phyloP scores from a whole-genome alignment of 2,329 filamentous ascomycete species.

The Aurifilum marmelostoma region DNA sequence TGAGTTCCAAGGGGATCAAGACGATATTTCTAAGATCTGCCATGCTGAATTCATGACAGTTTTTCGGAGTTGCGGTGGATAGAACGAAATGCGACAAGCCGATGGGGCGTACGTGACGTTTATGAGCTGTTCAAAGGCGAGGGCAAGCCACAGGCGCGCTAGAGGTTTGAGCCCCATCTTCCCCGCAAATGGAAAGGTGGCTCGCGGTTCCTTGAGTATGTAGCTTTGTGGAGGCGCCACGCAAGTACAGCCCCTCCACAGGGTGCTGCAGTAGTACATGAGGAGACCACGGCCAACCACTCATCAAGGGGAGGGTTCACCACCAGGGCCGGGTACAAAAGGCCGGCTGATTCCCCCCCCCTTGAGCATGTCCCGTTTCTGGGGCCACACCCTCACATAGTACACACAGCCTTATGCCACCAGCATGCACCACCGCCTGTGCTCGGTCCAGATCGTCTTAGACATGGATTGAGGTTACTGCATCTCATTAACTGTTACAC shows the following conservation, averaged over 20 bases:
- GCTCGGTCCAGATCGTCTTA: neutral
- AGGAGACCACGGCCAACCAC: neutral
- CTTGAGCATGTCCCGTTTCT: neutral
- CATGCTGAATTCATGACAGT: neutral
- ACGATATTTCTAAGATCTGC: too few relatives aligned
- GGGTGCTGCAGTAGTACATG: neutral
- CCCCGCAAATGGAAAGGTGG: constrained; percentile 4
- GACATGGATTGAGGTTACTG: neutral
- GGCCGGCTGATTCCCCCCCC: constrained; percentile 10
- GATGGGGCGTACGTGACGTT: neutral
- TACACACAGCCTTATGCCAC: constrained; percentile 4
- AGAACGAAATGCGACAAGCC: neutral
- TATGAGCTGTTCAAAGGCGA: neutral
- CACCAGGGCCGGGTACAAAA: constrained; percentile 10
- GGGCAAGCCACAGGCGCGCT: neutral
- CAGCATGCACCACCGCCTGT: neutral
- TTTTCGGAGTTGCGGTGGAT: neutral
- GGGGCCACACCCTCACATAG: constrained; percentile 3
- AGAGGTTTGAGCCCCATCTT: constrained; percentile 2
- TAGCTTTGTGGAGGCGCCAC: neutral
- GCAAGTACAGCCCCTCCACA: neutral
- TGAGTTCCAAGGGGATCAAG: too few relatives aligned
- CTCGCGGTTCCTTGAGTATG: neutral
- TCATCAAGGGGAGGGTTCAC: neutral
- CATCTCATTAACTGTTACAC: neutral